Evolutionary conservation across 352 stramenopile genomes (phyloP).

Genomic region (Hyaloperonospora brassicae): DNA sequence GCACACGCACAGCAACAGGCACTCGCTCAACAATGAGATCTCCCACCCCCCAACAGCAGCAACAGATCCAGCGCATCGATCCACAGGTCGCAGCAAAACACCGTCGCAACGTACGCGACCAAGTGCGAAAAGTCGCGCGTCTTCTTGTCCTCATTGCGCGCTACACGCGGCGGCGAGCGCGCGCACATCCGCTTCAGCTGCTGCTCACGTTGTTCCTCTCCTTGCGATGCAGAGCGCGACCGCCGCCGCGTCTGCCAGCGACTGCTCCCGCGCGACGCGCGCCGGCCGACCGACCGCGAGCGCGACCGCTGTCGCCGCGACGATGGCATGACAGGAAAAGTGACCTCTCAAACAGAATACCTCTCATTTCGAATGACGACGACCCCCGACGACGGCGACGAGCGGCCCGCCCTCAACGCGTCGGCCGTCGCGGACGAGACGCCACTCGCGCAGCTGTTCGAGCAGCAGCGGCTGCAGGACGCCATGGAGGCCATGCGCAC

Average conservation of each 20-base stretch:
- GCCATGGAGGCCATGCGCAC: slow-evolving; percentile 27
- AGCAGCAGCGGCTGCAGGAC: slow-evolving; percentile 16
- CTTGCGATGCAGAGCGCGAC: slow-evolving; percentile 9
- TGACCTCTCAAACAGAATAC: too few relatives aligned
- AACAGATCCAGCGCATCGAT: too few relatives aligned
- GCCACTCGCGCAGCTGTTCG: slow-evolving; percentile 31
- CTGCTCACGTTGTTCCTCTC: slow-evolving; percentile 2
- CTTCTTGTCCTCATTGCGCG: slow-evolving; percentile 34
- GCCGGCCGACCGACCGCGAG: slow-evolving; percentile 20
- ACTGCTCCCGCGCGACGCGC: slow-evolving; percentile 6
- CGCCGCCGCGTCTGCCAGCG: slow-evolving; percentile 13
- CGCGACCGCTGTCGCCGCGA: slow-evolving; percentile 20
- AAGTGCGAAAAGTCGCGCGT: slow-evolving; percentile 44
- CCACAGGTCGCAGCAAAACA: too few relatives aligned
- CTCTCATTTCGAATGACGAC: background rate
- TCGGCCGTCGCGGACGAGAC: slow-evolving; percentile 5
- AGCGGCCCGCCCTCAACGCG: background rate
- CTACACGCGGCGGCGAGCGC: slow-evolving; percentile 4
- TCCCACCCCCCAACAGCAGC: too few relatives aligned
- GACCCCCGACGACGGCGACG: background rate
- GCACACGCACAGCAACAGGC: background rate
- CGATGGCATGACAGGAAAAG: slow-evolving; percentile 3
- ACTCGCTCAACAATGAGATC: too few relatives aligned
- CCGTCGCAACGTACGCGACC: slow-evolving; percentile 34
- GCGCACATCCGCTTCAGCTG: background rate